Base-by-base conservation (phyloP, 805 yeast species). In the Wickerhamomyces rabaulensis region DNA sequence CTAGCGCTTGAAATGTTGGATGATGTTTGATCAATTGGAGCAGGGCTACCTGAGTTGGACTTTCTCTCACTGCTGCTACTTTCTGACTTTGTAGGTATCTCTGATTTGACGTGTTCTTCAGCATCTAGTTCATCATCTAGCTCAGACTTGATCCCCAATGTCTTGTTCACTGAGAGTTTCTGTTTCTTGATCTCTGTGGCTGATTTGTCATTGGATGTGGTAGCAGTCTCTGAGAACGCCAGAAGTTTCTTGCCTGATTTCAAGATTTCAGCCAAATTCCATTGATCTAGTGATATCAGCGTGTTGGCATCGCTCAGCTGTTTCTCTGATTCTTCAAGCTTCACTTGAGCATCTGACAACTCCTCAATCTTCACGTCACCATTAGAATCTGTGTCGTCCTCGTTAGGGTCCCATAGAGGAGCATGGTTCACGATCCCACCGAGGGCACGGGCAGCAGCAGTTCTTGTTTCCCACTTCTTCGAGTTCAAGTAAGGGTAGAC, bases 391-490 rank as follows among this genome's bases (percentile, higher is more conserved):
- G 57, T 57, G 20, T 47, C 57, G 12, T 61, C 59, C 9, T 43
- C 44, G 26, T 60, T 87, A 1, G 98, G 98, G 58, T 88, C 89
- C 98, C 98, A 94, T 26, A 71, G 58, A 0, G 77, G 75, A 1
- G 91, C 81, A 64, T 88, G 83, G 39, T 80, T 78, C 4, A 90
- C 92, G 25, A 94, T 90, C 4, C 95, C 95, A 9, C 98, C 98
- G 55, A 94, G 78, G 0, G 99, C 98, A 45, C 89, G 72, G 1
- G 97, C 97, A 1, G 99, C 94, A 1, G 98, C 82, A 1, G 87
- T 84, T 63, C 99, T 76, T 0, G 99, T 91, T 64, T 94, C 99
- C 99, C 99, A 94, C 66, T 84, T 89, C 48, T 73, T 76, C 22
- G 89, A 80, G 58, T 81, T 78, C 48, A 94, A 72, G 62, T 82